Percentiles rank a stretch among this genome's conserved stretches.
Evolutionary conservation across 2,329 filamentous ascomycete genomes (phyloP).

Genomic region (Neospermospora avenae): DNA sequence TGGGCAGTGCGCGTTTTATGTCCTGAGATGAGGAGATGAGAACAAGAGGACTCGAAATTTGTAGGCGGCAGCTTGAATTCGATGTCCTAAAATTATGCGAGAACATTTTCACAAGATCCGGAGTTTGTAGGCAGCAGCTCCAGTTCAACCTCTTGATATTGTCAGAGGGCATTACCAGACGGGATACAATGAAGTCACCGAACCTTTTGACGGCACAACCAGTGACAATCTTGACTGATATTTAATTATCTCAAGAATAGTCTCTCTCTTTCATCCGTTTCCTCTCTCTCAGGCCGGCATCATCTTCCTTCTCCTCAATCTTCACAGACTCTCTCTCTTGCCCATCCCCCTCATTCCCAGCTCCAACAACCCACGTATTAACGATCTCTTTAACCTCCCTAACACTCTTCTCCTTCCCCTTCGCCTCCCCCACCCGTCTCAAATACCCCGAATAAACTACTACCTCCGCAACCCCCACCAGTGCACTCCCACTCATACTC

Average conservation of each 20-base stretch:
- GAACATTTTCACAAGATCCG: no score
- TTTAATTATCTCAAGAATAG: background rate
- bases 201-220: no score
- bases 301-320: slow-evolving; percentile 5
- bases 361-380: slow-evolving; percentile 65
- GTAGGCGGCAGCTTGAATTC: no score
- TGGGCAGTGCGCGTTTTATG: no score
- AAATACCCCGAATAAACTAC: slow-evolving; percentile 74
- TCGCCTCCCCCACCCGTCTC: slow-evolving; percentile 66
- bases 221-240: background rate
- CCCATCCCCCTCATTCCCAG: slow-evolving; percentile 31
- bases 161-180: no score
- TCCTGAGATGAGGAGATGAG: no score
- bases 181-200: no score
- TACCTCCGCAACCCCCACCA: slow-evolving; percentile 74
- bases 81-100: no score
- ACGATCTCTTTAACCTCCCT: slow-evolving; percentile 67
- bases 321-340: background rate
- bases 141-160: no score
- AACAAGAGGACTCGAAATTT: no score
- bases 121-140: no score
- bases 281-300: background rate
- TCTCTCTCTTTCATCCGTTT: background rate
- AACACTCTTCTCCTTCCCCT: slow-evolving; percentile 55
- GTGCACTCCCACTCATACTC: slow-evolving; percentile 64